These are phyloP conservation scores for Acanthamoeba culbertsoni DNA, from an alignment of 208 protist species.

Conservation along the genomic window DNA sequence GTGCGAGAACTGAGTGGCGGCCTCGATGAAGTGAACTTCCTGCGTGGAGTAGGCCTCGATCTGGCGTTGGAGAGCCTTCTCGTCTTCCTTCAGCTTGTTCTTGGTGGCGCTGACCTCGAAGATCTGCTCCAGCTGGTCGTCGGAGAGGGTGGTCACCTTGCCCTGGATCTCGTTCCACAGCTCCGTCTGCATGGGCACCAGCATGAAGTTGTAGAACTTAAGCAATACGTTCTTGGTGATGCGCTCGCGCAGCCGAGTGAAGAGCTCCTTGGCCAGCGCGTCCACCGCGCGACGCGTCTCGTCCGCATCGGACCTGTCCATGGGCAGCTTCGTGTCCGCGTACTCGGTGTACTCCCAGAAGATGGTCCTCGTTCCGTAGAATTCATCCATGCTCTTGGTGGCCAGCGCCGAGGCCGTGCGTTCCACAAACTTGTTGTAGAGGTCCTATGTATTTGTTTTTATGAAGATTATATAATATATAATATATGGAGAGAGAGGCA, in stretches of 20 bases:
- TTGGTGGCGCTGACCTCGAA: constrained; percentile 76
- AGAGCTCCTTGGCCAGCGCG: constrained; percentile 69
- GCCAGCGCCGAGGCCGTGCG: not conserved
- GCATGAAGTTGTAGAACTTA: constrained; percentile 81
- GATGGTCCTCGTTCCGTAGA: constrained; percentile 75
- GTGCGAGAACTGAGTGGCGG: not conserved
- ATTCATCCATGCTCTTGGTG: constrained; percentile 78
- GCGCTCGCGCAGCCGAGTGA: constrained; percentile 63
- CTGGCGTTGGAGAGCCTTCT: not conserved
- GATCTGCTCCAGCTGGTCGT: constrained; percentile 70
- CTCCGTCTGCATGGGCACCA: constrained; percentile 79
- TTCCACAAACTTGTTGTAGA: constrained; percentile 50
- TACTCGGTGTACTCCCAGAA: constrained; percentile 74
- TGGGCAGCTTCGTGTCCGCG: constrained; percentile 51
- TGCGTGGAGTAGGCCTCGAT: not conserved
- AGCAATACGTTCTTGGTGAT: constrained; percentile 78
- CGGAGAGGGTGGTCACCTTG: constrained; percentile 64
- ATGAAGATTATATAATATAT: constrained; percentile 37
- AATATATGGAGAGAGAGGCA: too few relatives aligned
- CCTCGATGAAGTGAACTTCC: not conserved
- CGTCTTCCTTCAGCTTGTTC: constrained; percentile 3
- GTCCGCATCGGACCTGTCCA: constrained; percentile 61
- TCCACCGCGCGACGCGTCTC: constrained; percentile 68
- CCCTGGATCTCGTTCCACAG: constrained; percentile 72
- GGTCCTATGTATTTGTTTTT: constrained; percentile 14